These are phyloP conservation scores for Coprinopsis strossmayeri DNA, from an alignment of 768 basidiomycete species.

Conservation along the genomic window DNA sequence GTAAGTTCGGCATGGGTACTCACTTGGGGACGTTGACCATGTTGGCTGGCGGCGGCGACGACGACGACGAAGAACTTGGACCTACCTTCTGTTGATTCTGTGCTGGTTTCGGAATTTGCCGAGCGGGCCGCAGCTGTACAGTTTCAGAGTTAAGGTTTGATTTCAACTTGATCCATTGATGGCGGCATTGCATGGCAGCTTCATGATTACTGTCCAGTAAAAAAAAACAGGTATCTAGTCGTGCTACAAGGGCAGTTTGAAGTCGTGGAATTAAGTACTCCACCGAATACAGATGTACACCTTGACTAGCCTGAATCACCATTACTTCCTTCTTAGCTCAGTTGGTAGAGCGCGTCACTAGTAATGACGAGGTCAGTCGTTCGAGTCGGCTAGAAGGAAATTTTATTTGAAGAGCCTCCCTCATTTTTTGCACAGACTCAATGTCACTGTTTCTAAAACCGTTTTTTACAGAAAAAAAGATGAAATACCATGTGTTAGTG, in stretches of 20 bases:
- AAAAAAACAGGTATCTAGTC: too few relatives aligned
- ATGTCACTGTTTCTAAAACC: too few relatives aligned
- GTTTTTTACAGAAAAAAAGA: too few relatives aligned
- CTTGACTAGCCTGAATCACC: too few relatives aligned
- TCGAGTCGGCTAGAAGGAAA: constrained; percentile 31
- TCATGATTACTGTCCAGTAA: too few relatives aligned
- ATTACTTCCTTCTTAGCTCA: constrained; percentile 50
- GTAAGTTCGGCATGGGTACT: constrained; percentile 22
- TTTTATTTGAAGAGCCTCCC: constrained; percentile 8
- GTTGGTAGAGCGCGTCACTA: constrained; percentile 53
- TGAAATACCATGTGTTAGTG: too few relatives aligned
- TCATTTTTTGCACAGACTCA: background rate
- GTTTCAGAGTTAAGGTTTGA: constrained; percentile 27
- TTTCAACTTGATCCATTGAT: background rate
- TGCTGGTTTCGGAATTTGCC: constrained; percentile 27
- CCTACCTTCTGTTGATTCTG: constrained; percentile 26
- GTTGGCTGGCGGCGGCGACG: constrained; percentile 37
- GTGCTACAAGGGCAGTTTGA: too few relatives aligned
- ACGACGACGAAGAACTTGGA: constrained; percentile 32
- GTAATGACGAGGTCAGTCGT: constrained; percentile 35
- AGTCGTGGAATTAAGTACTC: too few relatives aligned
- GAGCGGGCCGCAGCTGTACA: constrained; percentile 26
- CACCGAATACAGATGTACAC: too few relatives aligned
- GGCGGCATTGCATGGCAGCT: too few relatives aligned
- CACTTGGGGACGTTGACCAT: constrained; percentile 98